Conservation (phyloP, 176 grass and related monocot species). For the Triticum monococcum region DNA sequence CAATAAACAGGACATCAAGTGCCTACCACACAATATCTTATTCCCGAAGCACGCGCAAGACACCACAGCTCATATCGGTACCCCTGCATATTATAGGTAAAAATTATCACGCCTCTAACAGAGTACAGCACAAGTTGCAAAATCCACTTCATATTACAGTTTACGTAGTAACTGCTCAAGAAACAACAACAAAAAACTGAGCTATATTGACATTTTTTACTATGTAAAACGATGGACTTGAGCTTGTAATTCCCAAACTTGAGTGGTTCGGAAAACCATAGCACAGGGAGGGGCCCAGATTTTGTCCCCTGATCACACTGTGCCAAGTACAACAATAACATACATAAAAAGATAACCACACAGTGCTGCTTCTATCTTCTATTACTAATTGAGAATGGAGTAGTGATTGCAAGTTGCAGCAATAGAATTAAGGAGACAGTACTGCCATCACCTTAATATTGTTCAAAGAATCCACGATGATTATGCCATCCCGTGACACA, state of each 20-base stretch:
- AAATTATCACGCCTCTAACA: background rate
- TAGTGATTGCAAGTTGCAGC: background rate
- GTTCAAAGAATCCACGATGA: constrained; percentile 88
- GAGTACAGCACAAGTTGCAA: background rate
- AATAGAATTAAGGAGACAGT: background rate
- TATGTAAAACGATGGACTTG: background rate
- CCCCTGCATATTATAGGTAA: constrained; percentile 49
- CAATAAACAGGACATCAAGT: constrained; percentile 12
- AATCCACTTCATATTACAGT: background rate
- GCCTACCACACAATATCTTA: constrained; percentile 94
- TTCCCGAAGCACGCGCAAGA: constrained; percentile 82
- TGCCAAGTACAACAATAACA: constrained; percentile 10
- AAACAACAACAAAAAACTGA: background rate
- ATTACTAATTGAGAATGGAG: background rate
- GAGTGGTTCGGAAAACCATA: background rate
- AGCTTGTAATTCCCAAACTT: background rate
- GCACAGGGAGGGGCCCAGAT: background rate
- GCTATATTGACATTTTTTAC: background rate
- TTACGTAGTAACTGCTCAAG: background rate
- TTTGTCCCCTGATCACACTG: background rate
- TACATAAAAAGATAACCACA: background rate
- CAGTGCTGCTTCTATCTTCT: background rate
- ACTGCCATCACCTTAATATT: constrained; percentile 79
- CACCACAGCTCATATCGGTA: constrained; percentile 97
- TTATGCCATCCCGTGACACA: constrained; percentile 71